Evolutionary conservation across 768 basidiomycete species (phyloP).

Genomic region (Naganishia vaughanmartiniae): DNA sequence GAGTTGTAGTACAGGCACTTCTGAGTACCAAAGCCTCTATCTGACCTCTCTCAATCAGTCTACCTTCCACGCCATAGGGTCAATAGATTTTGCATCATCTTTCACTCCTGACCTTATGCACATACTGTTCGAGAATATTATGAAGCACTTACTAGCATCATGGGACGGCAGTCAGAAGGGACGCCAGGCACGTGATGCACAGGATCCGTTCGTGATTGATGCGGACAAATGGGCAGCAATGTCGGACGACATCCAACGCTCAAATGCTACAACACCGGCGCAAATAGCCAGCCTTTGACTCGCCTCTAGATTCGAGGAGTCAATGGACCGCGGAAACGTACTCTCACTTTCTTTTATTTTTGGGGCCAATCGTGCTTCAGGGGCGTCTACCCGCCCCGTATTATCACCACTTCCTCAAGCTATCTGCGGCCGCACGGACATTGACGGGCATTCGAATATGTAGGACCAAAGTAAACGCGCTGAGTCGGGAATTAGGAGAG

Average conservation of each 20-base stretch:
- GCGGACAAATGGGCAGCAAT: not conserved
- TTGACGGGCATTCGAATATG: not conserved
- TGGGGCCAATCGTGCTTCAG: not conserved
- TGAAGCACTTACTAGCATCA: not conserved
- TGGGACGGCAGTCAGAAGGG: not conserved
- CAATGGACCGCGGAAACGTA: constrained; percentile 1
- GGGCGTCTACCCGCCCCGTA: not conserved
- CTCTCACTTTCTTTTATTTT: not conserved
- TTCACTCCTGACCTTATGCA: constrained; percentile 6
- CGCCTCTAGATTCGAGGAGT: not conserved
- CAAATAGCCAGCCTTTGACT: not conserved
- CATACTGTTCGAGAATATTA: constrained; percentile 9
- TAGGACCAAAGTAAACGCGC: not conserved
- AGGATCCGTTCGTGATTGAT: not conserved
- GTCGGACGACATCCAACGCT: not conserved
- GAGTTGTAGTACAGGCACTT: not conserved
- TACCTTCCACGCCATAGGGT: not conserved
- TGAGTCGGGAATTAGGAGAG: not conserved
- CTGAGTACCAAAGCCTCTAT: not conserved
- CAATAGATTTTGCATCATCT: not conserved
- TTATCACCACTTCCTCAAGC: not conserved
- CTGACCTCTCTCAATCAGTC: not conserved
- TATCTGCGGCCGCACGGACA: not conserved
- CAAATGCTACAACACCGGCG: not conserved
- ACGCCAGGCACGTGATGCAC: not conserved